These are phyloP conservation scores for Pythium oligandrum DNA, from an alignment of 352 stramenopile species.

Conservation along the genomic window DNA sequence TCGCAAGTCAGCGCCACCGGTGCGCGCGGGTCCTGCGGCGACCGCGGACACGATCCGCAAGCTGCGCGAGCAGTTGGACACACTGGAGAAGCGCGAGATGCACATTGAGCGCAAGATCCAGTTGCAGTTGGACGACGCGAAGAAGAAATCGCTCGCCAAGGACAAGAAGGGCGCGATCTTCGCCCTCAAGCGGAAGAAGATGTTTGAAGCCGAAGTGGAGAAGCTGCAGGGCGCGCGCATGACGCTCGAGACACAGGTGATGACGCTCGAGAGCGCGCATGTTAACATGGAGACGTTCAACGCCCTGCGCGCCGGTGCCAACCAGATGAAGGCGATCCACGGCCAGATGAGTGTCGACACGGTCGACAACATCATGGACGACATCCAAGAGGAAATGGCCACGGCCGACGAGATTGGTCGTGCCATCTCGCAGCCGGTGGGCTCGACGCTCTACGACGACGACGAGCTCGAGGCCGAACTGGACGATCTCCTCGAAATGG, in stretches of 20 bases:
- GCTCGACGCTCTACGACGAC: constrained; percentile 89
- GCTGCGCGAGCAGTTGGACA: constrained; percentile 87
- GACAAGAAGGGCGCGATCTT: constrained; percentile 98
- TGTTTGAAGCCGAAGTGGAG: constrained; percentile 97
- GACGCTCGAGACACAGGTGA: constrained; percentile 93
- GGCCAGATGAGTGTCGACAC: constrained; percentile 95
- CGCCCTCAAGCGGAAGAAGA: constrained; percentile 98
- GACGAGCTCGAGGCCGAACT: constrained; percentile 95
- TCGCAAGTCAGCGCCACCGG: constrained; percentile 59
- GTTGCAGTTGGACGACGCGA: constrained; percentile 90
- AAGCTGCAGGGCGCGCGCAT: constrained; percentile 97
- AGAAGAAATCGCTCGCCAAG: constrained; percentile 94
- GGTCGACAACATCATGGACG: constrained; percentile 98
- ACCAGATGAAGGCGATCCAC: constrained; percentile 95
- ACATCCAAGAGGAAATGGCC: constrained; percentile 97
- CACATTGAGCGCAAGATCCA: constrained; percentile 97
- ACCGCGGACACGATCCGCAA: constrained; percentile 90
- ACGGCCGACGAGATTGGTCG: constrained; percentile 92
- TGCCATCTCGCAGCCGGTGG: constrained; percentile 92
- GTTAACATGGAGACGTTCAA: constrained; percentile 97
- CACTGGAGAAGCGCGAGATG: constrained; percentile 91
- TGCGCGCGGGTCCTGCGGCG: constrained; percentile 43
- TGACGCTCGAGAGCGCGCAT: constrained; percentile 89
- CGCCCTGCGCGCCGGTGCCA: constrained; percentile 89
- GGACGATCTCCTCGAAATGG: constrained; percentile 15